phyloP scores from a whole-genome alignment of 1,284 basidiomycete species.

The Stygiomarasmius scandens region DNA sequence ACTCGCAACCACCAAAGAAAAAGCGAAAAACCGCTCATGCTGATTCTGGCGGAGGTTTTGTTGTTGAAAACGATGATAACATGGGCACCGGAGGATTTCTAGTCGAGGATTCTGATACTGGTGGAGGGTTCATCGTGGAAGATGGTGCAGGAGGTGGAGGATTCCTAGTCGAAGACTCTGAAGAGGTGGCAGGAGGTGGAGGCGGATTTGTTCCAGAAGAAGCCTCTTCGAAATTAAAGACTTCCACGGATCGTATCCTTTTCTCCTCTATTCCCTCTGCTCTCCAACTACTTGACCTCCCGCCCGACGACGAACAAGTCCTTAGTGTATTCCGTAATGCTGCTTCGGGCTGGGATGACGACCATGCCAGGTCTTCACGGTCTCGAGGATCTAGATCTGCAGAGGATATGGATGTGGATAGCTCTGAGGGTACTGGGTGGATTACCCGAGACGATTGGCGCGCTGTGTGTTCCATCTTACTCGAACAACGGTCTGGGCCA shows the following conservation, averaged over 20 bases:
- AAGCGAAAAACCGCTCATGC: conserved; percentile 1
- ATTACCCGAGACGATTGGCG: conserved; percentile 72
- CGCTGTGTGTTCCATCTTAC: conserved; percentile 69
- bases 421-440: conserved; percentile 11
- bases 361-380: conserved; percentile 20
- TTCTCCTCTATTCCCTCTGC: conserved; percentile 64
- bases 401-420: neutral
- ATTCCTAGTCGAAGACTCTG: conserved; percentile 2
- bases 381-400: conserved; percentile 12
- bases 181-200: neutral
- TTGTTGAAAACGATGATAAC: neutral
- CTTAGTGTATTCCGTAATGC: conserved; percentile 72
- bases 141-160: neutral
- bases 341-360: conserved; percentile 61
- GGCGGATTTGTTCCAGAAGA: neutral
- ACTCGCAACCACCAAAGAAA: conserved; percentile 2
- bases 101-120: neutral
- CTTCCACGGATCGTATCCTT: conserved; percentile 39
- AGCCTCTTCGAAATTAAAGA: neutral
- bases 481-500: conserved; percentile 41
- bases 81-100: conserved; percentile 9
- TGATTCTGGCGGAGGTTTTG: conserved; percentile 5
- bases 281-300: conserved; percentile 62
- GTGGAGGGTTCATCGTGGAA: conserved; percentile 5
- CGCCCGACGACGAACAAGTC: conserved; percentile 68